Evolutionary conservation across 2,329 filamentous ascomycete genomes (phyloP), one percentile per base, ranked within the genome.

Genomic region (Aotearoamyces nothofagi): DNA sequence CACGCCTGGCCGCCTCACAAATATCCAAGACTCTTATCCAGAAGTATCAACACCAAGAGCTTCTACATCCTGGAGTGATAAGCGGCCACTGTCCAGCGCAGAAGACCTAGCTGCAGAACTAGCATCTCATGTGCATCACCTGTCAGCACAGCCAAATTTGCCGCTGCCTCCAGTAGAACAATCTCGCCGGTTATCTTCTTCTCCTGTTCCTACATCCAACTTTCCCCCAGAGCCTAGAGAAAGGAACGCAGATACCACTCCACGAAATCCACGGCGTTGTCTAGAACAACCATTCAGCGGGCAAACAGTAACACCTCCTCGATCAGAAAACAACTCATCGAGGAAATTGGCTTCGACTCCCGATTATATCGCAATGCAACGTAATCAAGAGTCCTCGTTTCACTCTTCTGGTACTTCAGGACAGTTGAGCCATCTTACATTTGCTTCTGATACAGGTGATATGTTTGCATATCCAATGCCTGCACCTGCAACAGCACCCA

Each of bases 61-160:
- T 2, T 26, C 36, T 9, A 36, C 35, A 10, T 26, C 38, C 22
- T 33, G 34, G 16, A 26, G 19, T 23, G 41, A 63, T 37, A 69
- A 66, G 43, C 58, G 61, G 26, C 51, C 58, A n/a, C 50, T 63
- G n/a, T 68, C 65, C 27, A 39, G 30, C 12, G 50, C 55, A 23
- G 64, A 59, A 32, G 56, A 56, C 34, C 46, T 66, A 36, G 57
- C 60, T 26, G 53, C 52, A 33, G 62, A 67, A 38, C 60, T 68
- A 39, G 58, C 63, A 46, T 61, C 71, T 46, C 70, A 78, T 68
- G 65, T 61, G 42, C 71, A 69, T 40, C 65, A 76, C 46, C 63
- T 69, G 41, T 66, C 66, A 24, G 55, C 63, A 24, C 60, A 61
- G 41, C 54, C 58, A 10, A 64, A 55, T 43, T 50, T 68, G 30